phyloP scores from a whole-genome alignment of 2,329 filamentous ascomycete genomes.

The Ophiostoma piceae region DNA sequence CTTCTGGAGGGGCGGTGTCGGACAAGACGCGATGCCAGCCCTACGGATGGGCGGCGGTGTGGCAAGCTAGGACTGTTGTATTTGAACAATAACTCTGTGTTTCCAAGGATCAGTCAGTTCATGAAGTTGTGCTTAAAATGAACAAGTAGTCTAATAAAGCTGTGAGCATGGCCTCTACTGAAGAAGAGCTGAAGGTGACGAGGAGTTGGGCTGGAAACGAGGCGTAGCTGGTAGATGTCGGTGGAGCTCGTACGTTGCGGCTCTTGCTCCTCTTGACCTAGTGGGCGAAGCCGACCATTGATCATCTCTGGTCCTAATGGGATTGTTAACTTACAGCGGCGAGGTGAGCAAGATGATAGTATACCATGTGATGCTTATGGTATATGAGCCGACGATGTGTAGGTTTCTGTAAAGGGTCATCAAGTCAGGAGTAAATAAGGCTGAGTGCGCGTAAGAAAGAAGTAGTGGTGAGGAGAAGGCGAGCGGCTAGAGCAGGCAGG shows the following conservation, averaged over 20 bases:
- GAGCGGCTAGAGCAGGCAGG: not conserved
- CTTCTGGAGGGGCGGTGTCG: not conserved
- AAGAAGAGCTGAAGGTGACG: not conserved
- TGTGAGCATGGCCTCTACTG: not conserved
- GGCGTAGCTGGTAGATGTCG: not conserved
- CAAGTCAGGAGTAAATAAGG: not conserved
- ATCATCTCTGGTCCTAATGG: not conserved
- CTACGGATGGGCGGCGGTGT: not conserved
- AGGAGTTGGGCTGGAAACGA: not conserved
- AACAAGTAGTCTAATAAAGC: not conserved
- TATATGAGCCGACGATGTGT: not conserved
- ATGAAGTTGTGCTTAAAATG: not conserved
- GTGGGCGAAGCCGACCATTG: not conserved
- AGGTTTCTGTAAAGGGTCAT: not conserved
- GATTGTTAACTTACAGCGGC: not conserved
- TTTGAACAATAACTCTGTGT: not conserved
- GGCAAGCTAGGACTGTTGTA: not conserved
- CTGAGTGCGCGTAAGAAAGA: not conserved
- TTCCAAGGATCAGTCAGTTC: not conserved
- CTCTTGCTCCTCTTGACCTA: not conserved
- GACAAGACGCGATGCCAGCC: not conserved
- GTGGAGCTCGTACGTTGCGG: not conserved
- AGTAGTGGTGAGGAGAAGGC: not conserved
- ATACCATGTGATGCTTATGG: not conserved
- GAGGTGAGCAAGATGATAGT: not conserved